Evolutionary conservation across 805 yeast genomes (phyloP), one percentile per base, ranked within the genome.

Genomic region (Nakazawaea peltata): DNA sequence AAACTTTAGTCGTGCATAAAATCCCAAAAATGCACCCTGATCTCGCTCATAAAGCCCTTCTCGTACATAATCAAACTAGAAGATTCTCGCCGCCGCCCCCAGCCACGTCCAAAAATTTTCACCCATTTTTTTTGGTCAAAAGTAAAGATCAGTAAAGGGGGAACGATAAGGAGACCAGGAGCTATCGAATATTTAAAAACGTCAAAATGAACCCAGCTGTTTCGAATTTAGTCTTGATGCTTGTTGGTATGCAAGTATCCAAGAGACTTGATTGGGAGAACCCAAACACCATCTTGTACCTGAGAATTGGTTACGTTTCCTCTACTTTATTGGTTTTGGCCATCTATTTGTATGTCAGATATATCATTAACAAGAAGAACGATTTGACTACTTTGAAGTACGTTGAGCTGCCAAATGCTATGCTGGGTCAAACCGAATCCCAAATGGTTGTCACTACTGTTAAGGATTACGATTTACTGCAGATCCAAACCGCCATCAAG

Each of bases 211-310:
- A 85, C 58, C 92, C 97, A 30, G 94, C 94, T 46, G 65, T 88
- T 47, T 63, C 86, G 46, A 88, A 90, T 67, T 61, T 92, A 49
- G 83, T 71, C 50, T 65, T 92, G 72, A 90, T 88, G 96, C 78
- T 88, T 56, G 82, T 76, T 69, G 85, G 86, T 85, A 90, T 88
- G 95, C 96, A 87, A 63, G 82, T 87, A 44, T 77, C 96, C 44
- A 84, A 86, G 61, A 77, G 74, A 56, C 67, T 92, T 43, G 92
- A 90, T 61, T 77, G 88, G 61, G 97, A 90, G 59, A 74, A 88
- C 61, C 90, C 94, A 30, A 61, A 61, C 44, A 71, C 75, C 39
- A 65, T 87, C 34, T 61, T 81, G 56, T 81, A 76, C 56, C 88
- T 85, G 36, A 77, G 98, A 59, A 64, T 66, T 26, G 74, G 75